Evolutionary conservation across 2,329 filamentous ascomycete genomes (phyloP).

Genomic region (Tympanopsis confertula): DNA sequence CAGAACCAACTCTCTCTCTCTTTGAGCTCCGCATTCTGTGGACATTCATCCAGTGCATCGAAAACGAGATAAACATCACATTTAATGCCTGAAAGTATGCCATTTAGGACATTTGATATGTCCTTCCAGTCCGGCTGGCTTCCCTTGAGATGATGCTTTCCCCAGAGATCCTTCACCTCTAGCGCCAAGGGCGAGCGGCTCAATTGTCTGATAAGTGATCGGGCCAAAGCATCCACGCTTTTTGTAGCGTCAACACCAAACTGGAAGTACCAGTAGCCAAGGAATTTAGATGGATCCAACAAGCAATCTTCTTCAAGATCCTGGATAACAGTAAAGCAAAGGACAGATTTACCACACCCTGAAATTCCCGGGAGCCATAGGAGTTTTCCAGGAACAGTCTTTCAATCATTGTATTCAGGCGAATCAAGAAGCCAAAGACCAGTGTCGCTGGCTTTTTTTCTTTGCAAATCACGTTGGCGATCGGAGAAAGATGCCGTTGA

Average conservation of each 20-base stretch:
- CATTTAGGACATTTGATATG: no score
- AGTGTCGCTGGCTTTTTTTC: constrained; percentile 1
- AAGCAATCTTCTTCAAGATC: background rate
- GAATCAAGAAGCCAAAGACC: constrained; percentile 4
- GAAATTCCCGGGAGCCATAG: constrained; percentile 6
- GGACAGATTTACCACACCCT: constrained; percentile 6
- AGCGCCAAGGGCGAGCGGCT: no score
- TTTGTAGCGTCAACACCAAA: background rate
- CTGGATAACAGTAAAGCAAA: constrained; percentile 5
- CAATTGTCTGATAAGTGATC: background rate
- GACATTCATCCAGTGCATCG: background rate
- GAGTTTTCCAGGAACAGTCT: constrained; percentile 1
- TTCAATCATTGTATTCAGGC: constrained; percentile 2
- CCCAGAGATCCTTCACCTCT: no score
- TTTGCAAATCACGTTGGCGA: background rate
- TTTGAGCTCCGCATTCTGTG: background rate
- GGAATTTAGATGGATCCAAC: background rate
- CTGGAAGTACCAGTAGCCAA: background rate
- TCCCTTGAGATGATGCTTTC: no score
- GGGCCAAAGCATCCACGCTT: background rate
- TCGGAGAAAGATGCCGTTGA: no score
- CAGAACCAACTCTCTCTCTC: background rate
- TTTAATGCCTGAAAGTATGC: no score
- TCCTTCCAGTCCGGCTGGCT: no score
- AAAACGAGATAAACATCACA: background rate